Base-by-base conservation (phyloP, 108 stramenopile genomes). In the Parietichytrium sp. region DNA sequence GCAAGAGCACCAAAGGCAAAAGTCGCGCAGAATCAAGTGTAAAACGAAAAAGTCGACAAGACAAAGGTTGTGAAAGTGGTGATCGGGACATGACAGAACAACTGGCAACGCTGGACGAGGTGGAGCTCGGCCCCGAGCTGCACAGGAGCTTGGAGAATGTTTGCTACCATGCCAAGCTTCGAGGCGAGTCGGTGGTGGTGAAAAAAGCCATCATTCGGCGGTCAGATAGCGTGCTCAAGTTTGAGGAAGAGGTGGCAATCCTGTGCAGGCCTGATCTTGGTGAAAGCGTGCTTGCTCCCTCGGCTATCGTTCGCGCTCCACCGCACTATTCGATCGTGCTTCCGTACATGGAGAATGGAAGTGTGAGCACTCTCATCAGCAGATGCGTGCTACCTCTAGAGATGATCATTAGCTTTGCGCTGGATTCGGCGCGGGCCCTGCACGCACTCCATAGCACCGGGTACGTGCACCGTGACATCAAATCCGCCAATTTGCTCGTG, bases 261-360 rank as follows among this genome's bases (percentile, higher is more conserved):
- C 61, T 72, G 16, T 20, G 36, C n/a, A 33, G 61, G 16, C 61
- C 61, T 23, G 61, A 72, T n/a, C 45, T 23, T 42, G 6, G 61
- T n/a, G 15, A 72, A n/a, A 33, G 45, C 42, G 45, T 72, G 61
- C 38, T 72, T 23, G 61, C 45, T 16, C 61, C 61, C n/a, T 42
- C 45, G 61, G 61, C 61, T 23, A 72, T 72, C 20, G 61, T 72
- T 13, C 61, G 61, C 29, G 18, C 20, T 25, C 61, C 61, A n/a
- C 61, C 61, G 38, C 61, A 72, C 42, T 72, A 72, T 42, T 72
- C 61, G 38, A 72, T 72, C 42, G 61, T 72, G 38, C 61, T 72
- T n/a, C 61, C 61, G 10, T 25, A 45, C 42, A 72, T 72, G 61
- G 61, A 72, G 61, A 72, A 72, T n/a, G 61, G 61, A 6, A 72